These are phyloP conservation scores for Myxozyma vanderwaltii DNA, from an alignment of 805 yeast genomes.

Conservation along the genomic window DNA sequence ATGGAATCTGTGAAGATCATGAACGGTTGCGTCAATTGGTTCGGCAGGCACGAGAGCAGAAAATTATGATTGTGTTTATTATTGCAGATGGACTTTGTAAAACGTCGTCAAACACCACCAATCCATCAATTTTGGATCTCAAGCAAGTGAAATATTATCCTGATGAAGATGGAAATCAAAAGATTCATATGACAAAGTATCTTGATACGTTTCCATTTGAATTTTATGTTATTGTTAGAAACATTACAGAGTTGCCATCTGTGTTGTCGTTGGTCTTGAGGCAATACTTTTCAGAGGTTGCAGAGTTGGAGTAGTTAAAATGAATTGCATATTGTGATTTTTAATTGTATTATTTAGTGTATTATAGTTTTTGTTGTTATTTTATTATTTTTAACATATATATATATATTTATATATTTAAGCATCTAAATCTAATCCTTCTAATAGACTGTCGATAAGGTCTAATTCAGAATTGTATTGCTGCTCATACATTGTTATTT, in stretches of 20 bases:
- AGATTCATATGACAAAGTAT: conserved; percentile 76
- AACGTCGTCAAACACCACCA: background rate
- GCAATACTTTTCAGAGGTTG: conserved; percentile 83
- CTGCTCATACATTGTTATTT: conserved; percentile 39
- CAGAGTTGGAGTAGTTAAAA: conserved; percentile 38
- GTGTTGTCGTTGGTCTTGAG: conserved; percentile 86
- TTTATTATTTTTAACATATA: background rate
- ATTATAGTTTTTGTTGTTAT: background rate
- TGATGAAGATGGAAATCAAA: conserved; percentile 64
- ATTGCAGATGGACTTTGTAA: conserved; percentile 83
- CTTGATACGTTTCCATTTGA: conserved; percentile 96
- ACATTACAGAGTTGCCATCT: conserved; percentile 86
- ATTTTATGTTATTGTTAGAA: conserved; percentile 89
- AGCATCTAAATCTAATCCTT: conserved; percentile 49
- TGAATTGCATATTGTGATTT: background rate
- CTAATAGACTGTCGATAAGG: conserved; percentile 48
- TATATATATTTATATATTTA: conserved; percentile 28
- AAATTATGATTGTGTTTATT: conserved; percentile 92
- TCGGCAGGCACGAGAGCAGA: conserved; percentile 86
- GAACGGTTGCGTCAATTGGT: conserved; percentile 78
- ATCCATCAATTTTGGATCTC: conserved; percentile 81
- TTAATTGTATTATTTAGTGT: background rate
- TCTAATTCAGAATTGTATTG: conserved; percentile 46
- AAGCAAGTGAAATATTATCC: conserved; percentile 77
- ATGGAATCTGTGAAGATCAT: conserved; percentile 97